A percentile compares a stretch with the other conserved stretches of the same genome.
phyloP scores from a whole-genome alignment of 129 eudicot species.

The Flaveria sonorensis region DNA sequence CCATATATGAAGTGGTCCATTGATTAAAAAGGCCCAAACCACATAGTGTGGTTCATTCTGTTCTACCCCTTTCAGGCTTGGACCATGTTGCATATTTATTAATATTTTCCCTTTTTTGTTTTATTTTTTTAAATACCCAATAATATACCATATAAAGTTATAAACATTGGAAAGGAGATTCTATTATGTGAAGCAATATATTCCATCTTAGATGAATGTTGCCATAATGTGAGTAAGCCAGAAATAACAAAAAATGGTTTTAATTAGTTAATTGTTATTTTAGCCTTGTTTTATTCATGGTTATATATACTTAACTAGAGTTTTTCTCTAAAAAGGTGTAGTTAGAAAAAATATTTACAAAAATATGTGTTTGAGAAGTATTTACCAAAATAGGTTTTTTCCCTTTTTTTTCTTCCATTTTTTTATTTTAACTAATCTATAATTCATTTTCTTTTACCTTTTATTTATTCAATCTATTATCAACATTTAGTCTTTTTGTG shows the following conservation, averaged over 20 bases:
- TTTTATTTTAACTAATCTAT: no score
- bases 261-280: no score
- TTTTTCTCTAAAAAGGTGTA: no score
- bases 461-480: no score
- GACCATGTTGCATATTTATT: constrained; percentile 12
- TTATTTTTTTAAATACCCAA: neutral
- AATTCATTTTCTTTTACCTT: no score
- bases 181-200: neutral
- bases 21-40: constrained; percentile 39
- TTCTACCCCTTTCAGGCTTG: constrained; percentile 4
- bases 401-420: no score
- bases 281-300: no score
- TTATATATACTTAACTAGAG: no score
- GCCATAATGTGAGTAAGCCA: neutral
- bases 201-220: neutral
- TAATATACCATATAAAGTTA: neutral
- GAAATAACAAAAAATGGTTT: neutral
- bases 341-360: no score
- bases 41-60: neutral
- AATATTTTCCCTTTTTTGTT: neutral
- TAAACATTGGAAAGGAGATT: neutral
- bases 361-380: no score
- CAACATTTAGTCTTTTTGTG: no score
- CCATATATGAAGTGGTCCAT: constrained; percentile 33
- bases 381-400: no score